Evolutionary conservation across 768 basidiomycete genomes (phyloP), one percentile per base, ranked within the genome.

Genomic region (Mrakia blollopis): DNA sequence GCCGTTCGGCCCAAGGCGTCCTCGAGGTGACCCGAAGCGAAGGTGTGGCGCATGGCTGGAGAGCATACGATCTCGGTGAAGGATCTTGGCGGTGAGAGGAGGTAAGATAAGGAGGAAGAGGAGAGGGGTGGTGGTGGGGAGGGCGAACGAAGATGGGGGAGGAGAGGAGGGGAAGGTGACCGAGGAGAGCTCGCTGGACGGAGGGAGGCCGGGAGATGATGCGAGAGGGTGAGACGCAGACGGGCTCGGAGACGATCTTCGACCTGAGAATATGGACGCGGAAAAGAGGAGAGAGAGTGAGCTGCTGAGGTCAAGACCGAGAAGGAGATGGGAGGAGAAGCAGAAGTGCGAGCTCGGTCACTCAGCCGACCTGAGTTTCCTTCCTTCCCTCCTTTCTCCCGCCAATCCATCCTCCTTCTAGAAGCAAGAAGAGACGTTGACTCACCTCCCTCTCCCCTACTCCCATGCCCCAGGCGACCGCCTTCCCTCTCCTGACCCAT

Each of bases 361-460:
- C 18, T 41, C 21, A 25, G 18, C 37, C 37, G 21, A 63, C 25
- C 37, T 9, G 14, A 39, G 16, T 39, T 13, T n/a, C 65, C 37
- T 39, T n/a, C 65, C 65, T 11, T 39, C 30, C 11, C 30, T n/a
- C 8, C 35, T 11, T 35, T 65, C 32, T 6, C 35, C 65, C 2
- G 1, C 4, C 37, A 32, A 50, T 50, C 30, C 32, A 37, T 30
- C 7, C 28, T n/a, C 21, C 35, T 9, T 2, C 5, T n/a, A 1
- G 0, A 37, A 3, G 0, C 16, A 16, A 39, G 25, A n/a, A 16
- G 7, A 78, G 78, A 5, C 78, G 78, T 25, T 72, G 52, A 25
- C 80, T 78, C 93, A 91, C 92, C 89, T 93, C 92, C 90, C 91
- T 92, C 77, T 93, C 92, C 50, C 92, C 92, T 85, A 89, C 88